Evolutionary conservation across 352 stramenopile species (phyloP), one percentile per base, ranked within the genome.

Genomic region (Phytopythium chamaehyphon): DNA sequence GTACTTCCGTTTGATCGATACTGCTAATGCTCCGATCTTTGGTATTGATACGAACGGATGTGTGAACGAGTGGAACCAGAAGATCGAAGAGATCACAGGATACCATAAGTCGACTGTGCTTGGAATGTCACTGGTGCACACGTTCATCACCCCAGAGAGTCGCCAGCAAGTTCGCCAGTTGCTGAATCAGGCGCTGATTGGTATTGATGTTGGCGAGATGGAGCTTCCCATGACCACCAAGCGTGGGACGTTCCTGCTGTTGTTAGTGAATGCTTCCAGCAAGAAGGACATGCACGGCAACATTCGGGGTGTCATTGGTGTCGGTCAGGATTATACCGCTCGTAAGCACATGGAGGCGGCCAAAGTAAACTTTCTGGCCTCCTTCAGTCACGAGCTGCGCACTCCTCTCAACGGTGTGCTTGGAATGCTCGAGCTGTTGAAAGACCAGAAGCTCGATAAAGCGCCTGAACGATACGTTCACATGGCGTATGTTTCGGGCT

Each of bases 281-380:
- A 94, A 95, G 50, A 91, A 95, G 47, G 88, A 97, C 57, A 87
- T 87, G 67, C 85, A 97, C 28, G 87, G 89, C 22, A 96, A 95
- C 49, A 88, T 97, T 59, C 85, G 94, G 36, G 93, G 91, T 45
- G 90, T 96, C 22, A 95, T 98, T 47, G 84, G 83, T 56, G 87
- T 98, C 40, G 89, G 86, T 11, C 90, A 98, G 67, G 92, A 98
- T 61, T 92, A 98, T 54, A 97, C 93, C 11, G 83, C 81, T 2
- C 69, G 83, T 18, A 92, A 92, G 51, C 79, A 92, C 42, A 92
- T 91, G 83, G 81, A 94, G 54, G 80, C 81, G 40, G 81, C 81
- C 0, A 92, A 91, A 52, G 82, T 92, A 28, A 92, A 88, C n/a
- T 94, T 94, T 54, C 55, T 94, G 43, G 83, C 83, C 9, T 92